These are phyloP conservation scores for Nectriaceae sp. DNA, from an alignment of 2,329 filamentous ascomycete species.

Conservation along the genomic window DNA sequence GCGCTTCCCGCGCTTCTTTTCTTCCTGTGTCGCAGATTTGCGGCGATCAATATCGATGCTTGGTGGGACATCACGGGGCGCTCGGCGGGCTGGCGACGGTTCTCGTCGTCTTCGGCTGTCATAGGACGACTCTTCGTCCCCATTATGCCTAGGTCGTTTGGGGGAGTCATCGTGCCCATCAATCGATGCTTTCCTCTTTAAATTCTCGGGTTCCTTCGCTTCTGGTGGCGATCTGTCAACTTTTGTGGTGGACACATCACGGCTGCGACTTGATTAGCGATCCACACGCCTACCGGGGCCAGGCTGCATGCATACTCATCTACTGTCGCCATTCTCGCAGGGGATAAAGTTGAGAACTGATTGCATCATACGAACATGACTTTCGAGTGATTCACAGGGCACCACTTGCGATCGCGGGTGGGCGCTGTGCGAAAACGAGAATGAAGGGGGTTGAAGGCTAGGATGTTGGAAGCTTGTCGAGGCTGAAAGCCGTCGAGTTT, in stretches of 20 bases:
- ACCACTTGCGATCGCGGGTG: neutral
- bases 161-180: constrained; percentile 18
- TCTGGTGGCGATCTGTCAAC: constrained; percentile 4
- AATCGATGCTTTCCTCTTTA: constrained; percentile 34
- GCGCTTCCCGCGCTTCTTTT: constrained; percentile 81
- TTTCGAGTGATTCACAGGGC: neutral
- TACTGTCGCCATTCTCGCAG: constrained; percentile 20
- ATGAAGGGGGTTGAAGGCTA: constrained; percentile 4
- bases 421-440: constrained; percentile 4
- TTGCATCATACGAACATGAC: constrained; percentile 3
- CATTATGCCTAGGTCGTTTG: constrained; percentile 30
- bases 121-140: constrained; percentile 15
- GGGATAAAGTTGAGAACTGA: neutral
- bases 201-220: constrained; percentile 9
- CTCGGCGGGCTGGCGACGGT: constrained; percentile 13
- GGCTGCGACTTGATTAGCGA: constrained; percentile 22
- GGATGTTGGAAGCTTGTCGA: constrained; percentile 25
- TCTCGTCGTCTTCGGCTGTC: constrained; percentile 16
- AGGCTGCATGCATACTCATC: constrained; percentile 20
- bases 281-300: constrained; percentile 1
- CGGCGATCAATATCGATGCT: constrained; percentile 21
- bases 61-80: constrained; percentile 9
- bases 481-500: constrained; percentile 23
- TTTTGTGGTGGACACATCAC: constrained; percentile 14
- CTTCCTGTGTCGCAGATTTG: constrained; percentile 55